A percentile compares a stretch with the other conserved stretches of the same genome.
Evolutionary conservation across 345 rosid genomes (phyloP).

Genomic region (Melastoma malabathricum): DNA sequence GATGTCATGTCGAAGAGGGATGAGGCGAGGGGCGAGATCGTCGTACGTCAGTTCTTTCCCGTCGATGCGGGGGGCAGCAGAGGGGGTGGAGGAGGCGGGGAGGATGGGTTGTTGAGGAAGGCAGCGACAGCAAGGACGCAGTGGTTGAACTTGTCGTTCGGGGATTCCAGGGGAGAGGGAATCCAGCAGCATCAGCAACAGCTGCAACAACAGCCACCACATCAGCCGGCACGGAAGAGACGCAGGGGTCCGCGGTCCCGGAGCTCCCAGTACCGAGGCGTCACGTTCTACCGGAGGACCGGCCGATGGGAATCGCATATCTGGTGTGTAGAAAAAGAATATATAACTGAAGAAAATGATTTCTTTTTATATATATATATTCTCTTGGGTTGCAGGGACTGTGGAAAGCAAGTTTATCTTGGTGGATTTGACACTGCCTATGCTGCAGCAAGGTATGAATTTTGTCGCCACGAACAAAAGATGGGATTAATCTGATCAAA

Average conservation of each 20-base stretch:
- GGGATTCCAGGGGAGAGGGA: constrained; percentile 15
- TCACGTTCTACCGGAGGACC: constrained; percentile 90
- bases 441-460: constrained; percentile 72
- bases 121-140: constrained; percentile 13
- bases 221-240: constrained; percentile 28
- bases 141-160: constrained; percentile 37
- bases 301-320: constrained; percentile 99
- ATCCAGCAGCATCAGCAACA: constrained; percentile 24
- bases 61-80: constrained; percentile 16
- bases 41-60: constrained; percentile 35
- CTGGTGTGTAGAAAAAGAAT: constrained; percentile 31
- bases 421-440: constrained; percentile 97
- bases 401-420: constrained; percentile 66
- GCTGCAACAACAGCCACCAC: no score
- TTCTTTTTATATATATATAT: not conserved
- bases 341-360: not conserved
- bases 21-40: constrained; percentile 4
- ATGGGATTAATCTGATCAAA: not conserved
- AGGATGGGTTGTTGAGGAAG: constrained; percentile 10
- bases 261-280: constrained; percentile 96
- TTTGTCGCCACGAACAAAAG: not conserved
- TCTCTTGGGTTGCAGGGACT: constrained; percentile 36
- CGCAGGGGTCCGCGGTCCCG: constrained; percentile 91
- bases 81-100: constrained; percentile 10
- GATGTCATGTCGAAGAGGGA: constrained; percentile 25